Conservation (phyloP, 306 rosid species). For the Canavalia gladiata region DNA sequence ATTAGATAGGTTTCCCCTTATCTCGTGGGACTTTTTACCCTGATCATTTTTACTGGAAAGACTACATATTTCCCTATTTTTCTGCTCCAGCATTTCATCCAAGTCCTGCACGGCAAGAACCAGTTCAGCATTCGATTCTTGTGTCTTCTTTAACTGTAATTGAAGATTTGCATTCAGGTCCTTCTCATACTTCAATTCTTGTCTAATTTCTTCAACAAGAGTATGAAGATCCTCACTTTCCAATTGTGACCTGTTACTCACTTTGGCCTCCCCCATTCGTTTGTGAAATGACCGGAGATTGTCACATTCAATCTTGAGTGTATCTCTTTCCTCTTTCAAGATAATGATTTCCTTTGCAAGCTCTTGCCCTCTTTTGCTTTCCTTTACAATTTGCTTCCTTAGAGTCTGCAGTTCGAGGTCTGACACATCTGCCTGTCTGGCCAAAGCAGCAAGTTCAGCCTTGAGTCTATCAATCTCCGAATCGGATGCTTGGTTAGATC, state of each 20-base stretch:
- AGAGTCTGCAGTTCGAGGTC: conserved; percentile 95
- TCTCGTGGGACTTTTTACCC: conserved; percentile 51
- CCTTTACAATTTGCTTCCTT: conserved; percentile 90
- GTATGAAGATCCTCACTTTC: conserved; percentile 70
- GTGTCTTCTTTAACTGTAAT: conserved; percentile 83
- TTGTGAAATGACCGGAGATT: conserved; percentile 67
- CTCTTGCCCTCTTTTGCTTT: conserved; percentile 90
- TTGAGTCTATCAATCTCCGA: conserved; percentile 75
- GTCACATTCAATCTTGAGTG: conserved; percentile 70
- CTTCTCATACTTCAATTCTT: conserved; percentile 82
- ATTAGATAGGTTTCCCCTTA: conserved; percentile 53
- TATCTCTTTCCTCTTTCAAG: conserved; percentile 90
- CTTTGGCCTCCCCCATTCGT: conserved; percentile 63
- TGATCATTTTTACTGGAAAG: conserved; percentile 51
- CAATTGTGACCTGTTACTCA: conserved; percentile 57
- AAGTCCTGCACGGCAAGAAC: conserved; percentile 83
- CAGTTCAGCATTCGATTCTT: conserved; percentile 83
- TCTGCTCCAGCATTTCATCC: conserved; percentile 83
- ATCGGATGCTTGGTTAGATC: conserved; percentile 57
- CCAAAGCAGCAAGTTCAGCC: conserved; percentile 73
- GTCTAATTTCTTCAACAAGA: conserved; percentile 81
- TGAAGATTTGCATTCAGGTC: conserved; percentile 79
- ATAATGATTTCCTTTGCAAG: conserved; percentile 71
- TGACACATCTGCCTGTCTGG: conserved; percentile 78
- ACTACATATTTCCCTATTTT: conserved; percentile 57